These are phyloP conservation scores for Zoysia matrella DNA, from an alignment of 202 grass and related monocot genomes.

Conservation along the genomic window DNA sequence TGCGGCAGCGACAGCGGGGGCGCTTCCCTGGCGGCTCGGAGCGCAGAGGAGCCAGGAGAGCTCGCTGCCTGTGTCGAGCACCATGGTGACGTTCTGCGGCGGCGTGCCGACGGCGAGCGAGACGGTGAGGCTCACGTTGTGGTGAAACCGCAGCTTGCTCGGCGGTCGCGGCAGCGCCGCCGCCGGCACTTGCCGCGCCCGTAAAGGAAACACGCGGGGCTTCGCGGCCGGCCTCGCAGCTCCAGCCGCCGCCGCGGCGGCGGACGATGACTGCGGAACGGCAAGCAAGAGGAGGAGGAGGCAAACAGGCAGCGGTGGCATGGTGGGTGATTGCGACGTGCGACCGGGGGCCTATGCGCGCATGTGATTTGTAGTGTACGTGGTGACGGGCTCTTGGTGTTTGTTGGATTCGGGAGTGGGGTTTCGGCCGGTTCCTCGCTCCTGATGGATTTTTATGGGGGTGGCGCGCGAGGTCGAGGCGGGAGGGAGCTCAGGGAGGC, in stretches of 20 bases:
- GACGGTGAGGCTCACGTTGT: constrained; percentile 90
- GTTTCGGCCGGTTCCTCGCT: constrained; percentile 23
- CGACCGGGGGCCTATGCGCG: constrained; percentile 19
- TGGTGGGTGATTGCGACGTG: constrained; percentile 42
- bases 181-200: constrained; percentile 39
- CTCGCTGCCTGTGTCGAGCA: constrained; percentile 98
- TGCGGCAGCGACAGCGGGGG: neutral
- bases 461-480: constrained; percentile 1
- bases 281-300: constrained; percentile 25
- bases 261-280: neutral
- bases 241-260: neutral
- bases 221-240: neutral
- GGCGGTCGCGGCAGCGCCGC: constrained; percentile 54
- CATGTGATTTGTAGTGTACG: constrained; percentile 24
- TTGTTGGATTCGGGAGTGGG: constrained; percentile 42
- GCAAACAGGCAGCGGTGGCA: constrained; percentile 23
- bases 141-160: constrained; percentile 94
- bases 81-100: constrained; percentile 85
- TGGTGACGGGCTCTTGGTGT: neutral
- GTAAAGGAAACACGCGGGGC: constrained; percentile 58
- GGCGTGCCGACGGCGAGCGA: constrained; percentile 82
- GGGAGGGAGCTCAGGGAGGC: no score
- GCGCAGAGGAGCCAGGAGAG: constrained; percentile 87
- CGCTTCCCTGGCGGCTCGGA: neutral
- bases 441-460: constrained; percentile 42